Conservation (phyloP, 345 rosid species). For the Boechera stricta region DNA sequence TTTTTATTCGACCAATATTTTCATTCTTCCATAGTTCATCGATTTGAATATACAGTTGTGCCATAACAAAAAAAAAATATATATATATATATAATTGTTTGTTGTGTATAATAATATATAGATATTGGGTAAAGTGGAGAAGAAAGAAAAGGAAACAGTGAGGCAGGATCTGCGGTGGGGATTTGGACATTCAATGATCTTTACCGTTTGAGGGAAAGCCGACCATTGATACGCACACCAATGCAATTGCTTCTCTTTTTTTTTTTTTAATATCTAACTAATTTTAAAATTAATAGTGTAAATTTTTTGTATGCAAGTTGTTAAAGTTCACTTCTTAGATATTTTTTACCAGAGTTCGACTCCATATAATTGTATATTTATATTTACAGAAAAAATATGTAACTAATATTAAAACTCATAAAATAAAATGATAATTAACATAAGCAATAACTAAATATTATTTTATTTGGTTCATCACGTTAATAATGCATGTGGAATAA, state of each 20-base stretch:
- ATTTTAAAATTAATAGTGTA: no score
- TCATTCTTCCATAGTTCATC: constrained; percentile 33
- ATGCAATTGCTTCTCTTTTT: constrained; percentile 40
- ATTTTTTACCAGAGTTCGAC: no score
- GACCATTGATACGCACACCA: constrained; percentile 47
- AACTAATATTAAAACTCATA: not conserved
- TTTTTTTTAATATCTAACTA: no score
- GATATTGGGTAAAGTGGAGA: constrained; percentile 36
- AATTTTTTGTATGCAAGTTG: no score
- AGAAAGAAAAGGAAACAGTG: constrained; percentile 40
- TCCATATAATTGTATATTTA: no score
- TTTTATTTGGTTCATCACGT: constrained; percentile 1
- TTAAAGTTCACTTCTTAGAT: no score
- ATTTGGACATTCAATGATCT: constrained; percentile 48
- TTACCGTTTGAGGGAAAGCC: constrained; percentile 45
- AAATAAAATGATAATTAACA: constrained; percentile 18
- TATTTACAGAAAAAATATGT: no score
- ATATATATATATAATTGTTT: not conserved
- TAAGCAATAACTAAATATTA: not conserved
- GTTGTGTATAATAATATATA: not conserved
- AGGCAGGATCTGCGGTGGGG: constrained; percentile 50
- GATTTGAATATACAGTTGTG: constrained; percentile 1
- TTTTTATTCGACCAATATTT: constrained; percentile 29
- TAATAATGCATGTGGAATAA: constrained; percentile 10
- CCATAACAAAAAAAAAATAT: not conserved